Percentiles rank a stretch among this genome's conserved stretches.
Evolutionary conservation across 495 filamentous ascomycete genomes (phyloP).

Genomic region (Mytilinidion resinicola): DNA sequence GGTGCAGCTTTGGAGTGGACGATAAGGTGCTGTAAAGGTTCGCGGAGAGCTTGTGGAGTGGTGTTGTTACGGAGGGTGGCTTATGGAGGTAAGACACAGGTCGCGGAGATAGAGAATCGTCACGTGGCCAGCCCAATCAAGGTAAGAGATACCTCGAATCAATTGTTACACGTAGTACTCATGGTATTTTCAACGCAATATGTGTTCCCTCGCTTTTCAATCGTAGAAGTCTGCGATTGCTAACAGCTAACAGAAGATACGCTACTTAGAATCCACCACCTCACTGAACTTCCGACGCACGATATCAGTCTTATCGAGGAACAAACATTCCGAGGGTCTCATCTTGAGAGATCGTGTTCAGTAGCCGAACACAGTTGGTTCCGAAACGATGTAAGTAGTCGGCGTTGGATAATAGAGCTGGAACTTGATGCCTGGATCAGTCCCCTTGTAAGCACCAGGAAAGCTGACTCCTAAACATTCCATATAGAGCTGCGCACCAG

Average conservation of each 20-base stretch:
- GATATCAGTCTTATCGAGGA: no score
- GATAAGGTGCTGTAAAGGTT: neutral
- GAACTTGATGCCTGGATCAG: conserved; percentile 22
- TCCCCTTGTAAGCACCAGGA: conserved; percentile 22
- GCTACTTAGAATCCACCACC: neutral
- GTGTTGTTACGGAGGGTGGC: no score
- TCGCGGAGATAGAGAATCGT: no score
- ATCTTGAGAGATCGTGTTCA: neutral
- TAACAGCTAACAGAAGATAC: no score
- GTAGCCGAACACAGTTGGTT: conserved; percentile 13
- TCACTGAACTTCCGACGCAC: neutral
- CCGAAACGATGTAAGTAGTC: conserved; percentile 16
- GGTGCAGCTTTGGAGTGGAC: neutral
- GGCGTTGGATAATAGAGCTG: conserved; percentile 19
- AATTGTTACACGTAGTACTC: no score
- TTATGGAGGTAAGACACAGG: no score
- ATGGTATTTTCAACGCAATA: no score
- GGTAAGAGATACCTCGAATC: no score
- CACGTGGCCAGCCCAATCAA: no score
- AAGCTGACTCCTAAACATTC: conserved; percentile 6
- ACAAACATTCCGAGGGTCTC: no score
- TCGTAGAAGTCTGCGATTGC: no score
- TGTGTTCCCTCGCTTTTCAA: no score
- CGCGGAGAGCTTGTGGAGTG: neutral
- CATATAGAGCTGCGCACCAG: conserved; percentile 19